Conservation (phyloP, 192 early-diverging fungal species). For the Kickxella alabastrina region DNA sequence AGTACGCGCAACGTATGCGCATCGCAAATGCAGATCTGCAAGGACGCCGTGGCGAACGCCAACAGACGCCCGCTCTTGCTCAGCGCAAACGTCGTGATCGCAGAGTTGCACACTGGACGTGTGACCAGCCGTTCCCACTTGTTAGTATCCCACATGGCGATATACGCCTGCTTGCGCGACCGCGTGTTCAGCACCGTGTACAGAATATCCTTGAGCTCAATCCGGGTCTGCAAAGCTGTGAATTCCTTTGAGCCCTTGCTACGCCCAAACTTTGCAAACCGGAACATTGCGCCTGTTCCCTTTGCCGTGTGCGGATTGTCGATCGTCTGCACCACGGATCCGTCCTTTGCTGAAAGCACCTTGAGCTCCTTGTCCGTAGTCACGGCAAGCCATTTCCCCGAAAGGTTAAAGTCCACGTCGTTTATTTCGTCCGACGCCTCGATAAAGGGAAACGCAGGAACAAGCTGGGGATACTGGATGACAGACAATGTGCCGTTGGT, state of each 20-base stretch:
- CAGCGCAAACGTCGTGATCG: conserved; percentile 37
- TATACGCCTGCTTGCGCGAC: conserved; percentile 40
- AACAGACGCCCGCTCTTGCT: conserved; percentile 69
- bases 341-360: conserved; percentile 18
- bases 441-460: conserved; percentile 34
- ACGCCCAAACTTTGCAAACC: conserved; percentile 35
- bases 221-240: neutral
- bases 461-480: conserved; percentile 28
- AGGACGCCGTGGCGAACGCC: conserved; percentile 70
- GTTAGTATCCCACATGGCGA: conserved; percentile 32
- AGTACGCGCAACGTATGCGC: conserved; percentile 58
- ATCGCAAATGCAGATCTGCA: conserved; percentile 64
- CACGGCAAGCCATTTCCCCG: conserved; percentile 32
- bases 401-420: conserved; percentile 35
- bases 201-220: conserved; percentile 13
- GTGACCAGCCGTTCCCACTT: conserved; percentile 26
- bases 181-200: conserved; percentile 50
- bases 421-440: conserved; percentile 37
- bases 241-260: conserved; percentile 4
- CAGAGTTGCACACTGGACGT: conserved; percentile 20
- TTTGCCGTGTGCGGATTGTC: conserved; percentile 31
- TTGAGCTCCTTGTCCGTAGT: conserved; percentile 35
- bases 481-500: conserved; percentile 47
- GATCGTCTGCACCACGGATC: conserved; percentile 28
- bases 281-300: conserved; percentile 28